phyloP scores from a whole-genome alignment of 2,329 filamentous ascomycete species.

The Neopestalotiopsis clavispora region DNA sequence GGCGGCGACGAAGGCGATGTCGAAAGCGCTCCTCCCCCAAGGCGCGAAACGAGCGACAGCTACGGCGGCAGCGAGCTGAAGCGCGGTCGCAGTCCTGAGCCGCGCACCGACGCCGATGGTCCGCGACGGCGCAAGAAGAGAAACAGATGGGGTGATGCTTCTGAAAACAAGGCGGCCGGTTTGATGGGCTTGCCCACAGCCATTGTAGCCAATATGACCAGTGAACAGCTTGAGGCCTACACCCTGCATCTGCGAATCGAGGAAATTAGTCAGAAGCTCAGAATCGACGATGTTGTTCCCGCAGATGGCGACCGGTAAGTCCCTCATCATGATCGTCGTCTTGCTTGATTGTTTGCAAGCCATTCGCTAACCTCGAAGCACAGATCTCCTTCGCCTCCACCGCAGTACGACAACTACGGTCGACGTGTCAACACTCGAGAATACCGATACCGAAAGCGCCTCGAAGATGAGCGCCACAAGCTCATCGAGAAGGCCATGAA shows the following conservation, averaged over 20 bases:
- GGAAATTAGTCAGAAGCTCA: constrained; percentile 98
- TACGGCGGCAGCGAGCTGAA: constrained; percentile 61
- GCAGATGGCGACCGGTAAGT: constrained; percentile 92
- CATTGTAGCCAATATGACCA: constrained; percentile 97
- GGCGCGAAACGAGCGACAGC: constrained; percentile 34
- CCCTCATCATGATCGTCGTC: not conserved
- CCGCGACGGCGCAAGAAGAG: constrained; percentile 94
- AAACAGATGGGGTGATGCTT: constrained; percentile 96
- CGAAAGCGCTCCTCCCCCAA: constrained; percentile 26
- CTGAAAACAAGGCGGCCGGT: constrained; percentile 97
- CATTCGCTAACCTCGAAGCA: constrained; percentile 6
- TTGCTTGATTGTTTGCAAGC: not conserved
- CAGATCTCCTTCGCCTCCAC: constrained; percentile 93
- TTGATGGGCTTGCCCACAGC: constrained; percentile 97
- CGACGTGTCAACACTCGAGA: constrained; percentile 99
- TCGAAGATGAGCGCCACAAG: constrained; percentile 99
- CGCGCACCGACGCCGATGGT: constrained; percentile 75
- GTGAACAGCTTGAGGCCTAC: constrained; percentile 96
- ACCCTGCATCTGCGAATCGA: constrained; percentile 96
- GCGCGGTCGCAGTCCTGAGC: constrained; percentile 90
- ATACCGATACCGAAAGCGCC: constrained; percentile 95
- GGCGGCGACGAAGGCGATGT: constrained; percentile 61
- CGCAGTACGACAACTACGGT: constrained; percentile 99
- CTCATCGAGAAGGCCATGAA: constrained; percentile 99
- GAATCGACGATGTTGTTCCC: constrained; percentile 98